These are phyloP conservation scores for Colletotrichum viniferum DNA, from an alignment of 2,329 filamentous ascomycete genomes.

Conservation along the genomic window DNA sequence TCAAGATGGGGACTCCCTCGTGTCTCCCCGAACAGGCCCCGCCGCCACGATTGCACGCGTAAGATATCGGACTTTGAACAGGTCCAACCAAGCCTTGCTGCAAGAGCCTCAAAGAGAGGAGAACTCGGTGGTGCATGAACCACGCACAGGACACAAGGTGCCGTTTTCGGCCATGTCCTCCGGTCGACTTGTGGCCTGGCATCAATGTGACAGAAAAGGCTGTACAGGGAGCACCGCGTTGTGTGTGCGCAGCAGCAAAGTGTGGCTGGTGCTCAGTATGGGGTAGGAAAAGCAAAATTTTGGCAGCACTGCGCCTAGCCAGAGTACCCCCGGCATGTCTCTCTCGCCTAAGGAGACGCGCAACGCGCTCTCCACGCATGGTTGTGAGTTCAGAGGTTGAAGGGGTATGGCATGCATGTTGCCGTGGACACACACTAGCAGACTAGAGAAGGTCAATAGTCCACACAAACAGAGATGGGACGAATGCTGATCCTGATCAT, in stretches of 20 bases:
- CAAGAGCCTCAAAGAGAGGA: constrained; percentile 5
- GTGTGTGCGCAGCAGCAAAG: background rate
- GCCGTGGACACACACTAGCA: background rate
- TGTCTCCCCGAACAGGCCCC: background rate
- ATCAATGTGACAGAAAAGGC: background rate
- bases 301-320: background rate
- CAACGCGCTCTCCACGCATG: constrained; percentile 14
- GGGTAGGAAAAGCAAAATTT: background rate
- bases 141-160: background rate
- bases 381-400: background rate
- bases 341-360: constrained; percentile 14
- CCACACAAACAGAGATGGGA: background rate
- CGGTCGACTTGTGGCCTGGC: background rate
- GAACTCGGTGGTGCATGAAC: background rate
- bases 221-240: background rate
- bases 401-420: background rate
- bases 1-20: background rate
- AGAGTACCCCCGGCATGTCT: background rate
- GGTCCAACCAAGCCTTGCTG: constrained; percentile 5
- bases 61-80: background rate
- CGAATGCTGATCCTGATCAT: background rate
- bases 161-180: constrained; percentile 2
- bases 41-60: constrained; percentile 7
- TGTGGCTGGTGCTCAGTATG: constrained; percentile 12
- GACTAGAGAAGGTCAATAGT: background rate